Base-by-base conservation (phyloP, 73 alveolate species). In the Stentor coeruleus region DNA sequence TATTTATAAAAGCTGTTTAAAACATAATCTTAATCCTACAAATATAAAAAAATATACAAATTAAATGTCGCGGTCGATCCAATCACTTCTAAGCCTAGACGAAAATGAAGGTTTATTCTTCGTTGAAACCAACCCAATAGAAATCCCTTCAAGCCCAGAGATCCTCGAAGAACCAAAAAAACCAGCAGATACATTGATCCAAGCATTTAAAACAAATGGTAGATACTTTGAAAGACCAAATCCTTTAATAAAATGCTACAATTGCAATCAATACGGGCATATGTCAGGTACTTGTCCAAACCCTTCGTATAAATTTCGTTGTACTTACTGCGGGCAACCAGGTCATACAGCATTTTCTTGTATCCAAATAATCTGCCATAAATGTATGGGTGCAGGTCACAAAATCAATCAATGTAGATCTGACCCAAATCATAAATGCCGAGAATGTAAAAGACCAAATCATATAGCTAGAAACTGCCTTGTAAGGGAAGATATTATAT, bases 191-290 rank as follows among this genome's bases (percentile, higher is more conserved):
- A 26, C 79, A 20, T 31, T 66, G 40, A 33, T 66, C n/a, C 49
- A 66, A 66, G 79, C n/a, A 28, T 66, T 66, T 31, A 66, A 33
- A 66, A 20, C 79, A 26, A 66, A 66, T 66, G 79, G 79, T 1
- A 20, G 94, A 15, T 88, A 85, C 58, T 88, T 30, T 42, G 76
- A 49, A 40, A 86, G 37, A 3, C 86, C 83, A 11, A 85, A 87
- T 41, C 90, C 90, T 3, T 38, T 84, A 30, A 84, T 85, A 30
- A 77, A 77, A 35, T 88, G 94, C 38, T 39, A 77, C 15, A 88
- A 88, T 41, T 88, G 94, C 84, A 14, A 58, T 2, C 82, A 85
- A 74, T 39, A 41, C 35, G 94, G 94, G 6, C 94, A 88, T 74
- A 79, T 84, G 82, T 89, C 94, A 31, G 59, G 86, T 36, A 77